Percentiles rank a stretch among this genome's conserved stretches.
Evolutionary conservation across 2,329 filamentous ascomycete genomes (phyloP).

Genomic region (Diaporthe sp.): DNA sequence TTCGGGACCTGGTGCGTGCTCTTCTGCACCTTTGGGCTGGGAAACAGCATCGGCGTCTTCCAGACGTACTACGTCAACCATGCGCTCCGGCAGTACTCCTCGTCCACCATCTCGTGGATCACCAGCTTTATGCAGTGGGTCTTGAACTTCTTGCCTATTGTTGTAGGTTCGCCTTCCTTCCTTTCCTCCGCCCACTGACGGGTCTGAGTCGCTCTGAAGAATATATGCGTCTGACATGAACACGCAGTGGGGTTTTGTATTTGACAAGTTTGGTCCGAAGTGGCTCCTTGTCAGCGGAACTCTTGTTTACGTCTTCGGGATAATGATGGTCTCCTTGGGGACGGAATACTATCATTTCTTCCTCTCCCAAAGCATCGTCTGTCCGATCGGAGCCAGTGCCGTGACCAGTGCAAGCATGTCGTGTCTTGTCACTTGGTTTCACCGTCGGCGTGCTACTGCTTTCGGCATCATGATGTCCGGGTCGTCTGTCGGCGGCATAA

Average conservation of each 20-base stretch:
- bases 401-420: constrained; percentile 52
- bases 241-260: constrained; percentile 58
- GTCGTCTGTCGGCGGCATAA: constrained; percentile 53
- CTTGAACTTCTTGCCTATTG: constrained; percentile 66
- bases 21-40: constrained; percentile 58
- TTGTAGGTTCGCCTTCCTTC: constrained; percentile 46
- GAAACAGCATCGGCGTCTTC: constrained; percentile 63
- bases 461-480: constrained; percentile 48
- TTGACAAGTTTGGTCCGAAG: constrained; percentile 72
- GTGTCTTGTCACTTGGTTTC: constrained; percentile 48
- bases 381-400: constrained; percentile 52
- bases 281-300: constrained; percentile 66
- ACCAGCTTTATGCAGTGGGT: constrained; percentile 61
- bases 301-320: constrained; percentile 69
- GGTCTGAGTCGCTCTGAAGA: background rate
- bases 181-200: too few species aligned
- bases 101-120: constrained; percentile 74
- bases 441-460: constrained; percentile 45
- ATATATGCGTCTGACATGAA: constrained; percentile 3
- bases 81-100: constrained; percentile 61
- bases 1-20: constrained; percentile 56
- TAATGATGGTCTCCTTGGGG: constrained; percentile 74
- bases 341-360: constrained; percentile 58
- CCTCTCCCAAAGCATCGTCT: constrained; percentile 55
- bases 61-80: constrained; percentile 70